Conservation (phyloP, 495 filamentous ascomycete species). For the Podospora tetraspora region DNA sequence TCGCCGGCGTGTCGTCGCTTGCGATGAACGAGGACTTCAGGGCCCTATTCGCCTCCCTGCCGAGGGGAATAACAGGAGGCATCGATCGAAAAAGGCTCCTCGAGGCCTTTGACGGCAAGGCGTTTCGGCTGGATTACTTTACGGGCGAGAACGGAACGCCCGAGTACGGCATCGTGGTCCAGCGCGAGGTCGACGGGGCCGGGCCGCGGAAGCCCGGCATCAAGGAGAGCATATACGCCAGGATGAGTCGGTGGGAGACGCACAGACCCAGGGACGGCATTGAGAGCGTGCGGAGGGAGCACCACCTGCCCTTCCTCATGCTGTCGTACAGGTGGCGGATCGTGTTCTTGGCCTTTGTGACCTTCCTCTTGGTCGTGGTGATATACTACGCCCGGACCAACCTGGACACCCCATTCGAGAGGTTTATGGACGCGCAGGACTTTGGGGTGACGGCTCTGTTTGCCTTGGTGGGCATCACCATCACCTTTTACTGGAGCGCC, state of each 20-base stretch:
- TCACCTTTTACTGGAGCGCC: conserved; percentile 40
- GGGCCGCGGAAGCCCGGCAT: conserved; percentile 13
- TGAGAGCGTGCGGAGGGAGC: conserved; percentile 7
- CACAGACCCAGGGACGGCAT: background rate
- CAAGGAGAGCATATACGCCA: conserved; percentile 8
- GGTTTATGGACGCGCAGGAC: conserved; percentile 40
- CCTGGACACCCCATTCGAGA: conserved; percentile 37
- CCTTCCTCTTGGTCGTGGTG: conserved; percentile 34
- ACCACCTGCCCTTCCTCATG: conserved; percentile 33
- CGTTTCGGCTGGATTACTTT: conserved; percentile 37
- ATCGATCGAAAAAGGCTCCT: conserved; percentile 22
- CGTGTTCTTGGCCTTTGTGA: conserved; percentile 30
- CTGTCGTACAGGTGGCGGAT: conserved; percentile 25
- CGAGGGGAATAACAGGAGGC: conserved; percentile 19
- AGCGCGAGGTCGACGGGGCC: conserved; percentile 10
- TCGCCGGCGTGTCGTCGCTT: conserved; percentile 34
- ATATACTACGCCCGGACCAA: conserved; percentile 40
- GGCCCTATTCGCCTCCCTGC: conserved; percentile 22
- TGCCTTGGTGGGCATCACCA: conserved; percentile 35
- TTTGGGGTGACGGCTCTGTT: conserved; percentile 45
- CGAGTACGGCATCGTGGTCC: conserved; percentile 33
- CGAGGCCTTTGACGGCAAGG: conserved; percentile 21
- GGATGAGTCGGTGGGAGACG: conserved; percentile 2
- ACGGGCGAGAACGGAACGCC: conserved; percentile 22
- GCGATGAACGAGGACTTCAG: conserved; percentile 30